A percentile compares a stretch with the other conserved stretches of the same genome.
Evolutionary conservation across 371 early-diverging fungal species (phyloP).

Genomic region (Choanephora cucurbitarum): DNA sequence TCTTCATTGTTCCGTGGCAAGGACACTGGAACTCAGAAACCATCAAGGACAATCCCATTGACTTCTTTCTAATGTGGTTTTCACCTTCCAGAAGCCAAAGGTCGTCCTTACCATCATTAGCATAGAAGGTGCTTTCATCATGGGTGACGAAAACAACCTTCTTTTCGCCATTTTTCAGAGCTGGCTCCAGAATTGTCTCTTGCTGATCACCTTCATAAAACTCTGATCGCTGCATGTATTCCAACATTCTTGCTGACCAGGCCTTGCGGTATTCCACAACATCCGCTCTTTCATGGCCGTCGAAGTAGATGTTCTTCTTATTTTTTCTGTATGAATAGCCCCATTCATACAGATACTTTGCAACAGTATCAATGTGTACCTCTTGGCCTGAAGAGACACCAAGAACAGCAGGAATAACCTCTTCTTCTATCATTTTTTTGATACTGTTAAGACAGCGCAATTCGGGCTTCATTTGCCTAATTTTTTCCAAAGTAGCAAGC

Average conservation of each 20-base stretch:
- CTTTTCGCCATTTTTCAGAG: no score
- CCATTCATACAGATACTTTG: conserved; percentile 7
- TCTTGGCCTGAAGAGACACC: background rate
- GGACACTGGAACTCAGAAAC: no score
- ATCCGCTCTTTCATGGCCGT: conserved; percentile 8
- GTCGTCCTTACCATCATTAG: no score
- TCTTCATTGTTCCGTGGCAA: no score
- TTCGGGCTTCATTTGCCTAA: conserved; percentile 2
- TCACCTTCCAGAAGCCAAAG: no score
- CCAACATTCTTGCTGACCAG: conserved; percentile 3
- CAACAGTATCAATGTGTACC: background rate
- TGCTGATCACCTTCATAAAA: background rate
- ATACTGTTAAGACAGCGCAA: background rate
- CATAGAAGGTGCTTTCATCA: no score
- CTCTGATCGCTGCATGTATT: conserved; percentile 1
- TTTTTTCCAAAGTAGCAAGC: background rate
- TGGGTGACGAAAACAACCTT: no score
- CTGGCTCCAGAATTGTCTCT: no score
- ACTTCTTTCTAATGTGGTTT: no score
- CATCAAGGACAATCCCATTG: no score
- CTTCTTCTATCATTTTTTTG: background rate
- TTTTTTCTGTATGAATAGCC: conserved; percentile 3
- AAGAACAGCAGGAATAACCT: background rate
- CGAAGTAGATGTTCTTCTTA: conserved; percentile 6
- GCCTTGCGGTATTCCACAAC: conserved; percentile 2